Conservation (phyloP, 2,329 filamentous ascomycete species). For the Claviceps digitariae region DNA sequence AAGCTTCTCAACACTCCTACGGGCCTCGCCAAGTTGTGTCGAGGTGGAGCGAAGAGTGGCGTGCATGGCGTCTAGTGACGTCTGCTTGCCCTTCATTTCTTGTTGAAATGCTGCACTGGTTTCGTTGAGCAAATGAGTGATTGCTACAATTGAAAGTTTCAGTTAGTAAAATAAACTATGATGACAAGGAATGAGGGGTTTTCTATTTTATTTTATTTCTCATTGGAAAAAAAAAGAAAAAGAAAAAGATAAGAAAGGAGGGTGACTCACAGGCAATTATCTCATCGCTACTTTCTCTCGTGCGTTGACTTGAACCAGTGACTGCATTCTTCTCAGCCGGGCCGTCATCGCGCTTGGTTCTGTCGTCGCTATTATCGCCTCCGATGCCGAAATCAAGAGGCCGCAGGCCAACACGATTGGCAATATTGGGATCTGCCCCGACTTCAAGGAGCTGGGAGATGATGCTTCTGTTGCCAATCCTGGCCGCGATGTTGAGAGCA, state of each 20-base stretch:
- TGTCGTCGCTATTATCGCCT: slow-evolving; percentile 40
- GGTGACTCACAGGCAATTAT: slow-evolving; percentile 59
- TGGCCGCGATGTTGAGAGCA: slow-evolving; percentile 81
- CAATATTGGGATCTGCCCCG: slow-evolving; percentile 80
- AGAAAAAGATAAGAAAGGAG: not conserved
- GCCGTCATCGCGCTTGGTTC: slow-evolving; percentile 29
- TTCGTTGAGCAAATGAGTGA: slow-evolving; percentile 68
- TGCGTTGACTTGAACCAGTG: slow-evolving; percentile 38
- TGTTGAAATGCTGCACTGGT: slow-evolving; percentile 67
- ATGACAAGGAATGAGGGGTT: not conserved
- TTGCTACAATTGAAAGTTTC: slow-evolving; percentile 36
- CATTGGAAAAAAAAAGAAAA: not conserved
- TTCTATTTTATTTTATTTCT: not conserved
- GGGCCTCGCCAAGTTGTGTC: slow-evolving; percentile 62
- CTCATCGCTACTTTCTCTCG: slow-evolving; percentile 61
- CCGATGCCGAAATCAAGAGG: slow-evolving; percentile 94
- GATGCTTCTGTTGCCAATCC: slow-evolving; percentile 86
- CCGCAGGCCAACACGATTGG: slow-evolving; percentile 77
- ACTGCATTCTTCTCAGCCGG: slow-evolving; percentile 29
- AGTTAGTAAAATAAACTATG: not conserved
- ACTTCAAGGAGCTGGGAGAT: slow-evolving; percentile 95
- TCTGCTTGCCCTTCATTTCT: slow-evolving; percentile 73
- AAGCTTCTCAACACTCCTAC: slow-evolving; percentile 57
- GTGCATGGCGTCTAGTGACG: slow-evolving; percentile 70
- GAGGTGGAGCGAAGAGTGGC: slow-evolving; percentile 69